Base-by-base conservation (phyloP, 768 basidiomycete species). In the Pilatotrama ljubarskyi region DNA sequence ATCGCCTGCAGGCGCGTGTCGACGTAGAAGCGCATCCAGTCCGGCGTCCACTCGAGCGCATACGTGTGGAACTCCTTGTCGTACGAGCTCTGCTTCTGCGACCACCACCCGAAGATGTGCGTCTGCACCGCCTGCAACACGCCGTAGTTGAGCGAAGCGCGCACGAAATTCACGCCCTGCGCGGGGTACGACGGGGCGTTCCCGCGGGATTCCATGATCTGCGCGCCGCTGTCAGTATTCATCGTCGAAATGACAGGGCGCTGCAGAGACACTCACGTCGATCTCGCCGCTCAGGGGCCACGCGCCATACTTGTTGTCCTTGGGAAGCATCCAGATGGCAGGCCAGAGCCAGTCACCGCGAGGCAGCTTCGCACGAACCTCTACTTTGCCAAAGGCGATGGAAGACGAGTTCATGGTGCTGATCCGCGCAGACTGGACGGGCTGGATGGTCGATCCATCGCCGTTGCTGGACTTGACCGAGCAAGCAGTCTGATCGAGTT, bases 111-210 rank as follows among this genome's bases (percentile, higher is more conserved):
- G 66, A 73, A 77, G 47, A 80, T 72, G 60, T 74, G 70, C 58
- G 74, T 75, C 43, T 80, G 66, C 1, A 83, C 67, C 0, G 73
- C 62, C 42, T 74, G 66, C 9, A 83, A 68, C 37, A 83, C 82
- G 2, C 91, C 92, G 74, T 87, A 95, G 70, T 85, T 85, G 20
- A 95, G 73, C 32, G 82, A 78, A 5, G 84, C 80, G 56, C 85
- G 76, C 20, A 80, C 77, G 61, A 74, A 81, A 70, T 81, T 79
- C 56, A 73, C 68, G 50, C 81, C 81, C 64, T 79, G 75, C 0
- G 68, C 74, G 10, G 72, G 59, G 67, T 82, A 78, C 13, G 72
- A 70, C n/a, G 75, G 74, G 18, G 68, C 66, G 71, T 80, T 83
- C 22, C 82, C 80, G 66, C 77, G 81, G 62, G 75, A 84, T 76